phyloP scores from a whole-genome alignment of 129 eudicot species.

The Logfia minima region DNA sequence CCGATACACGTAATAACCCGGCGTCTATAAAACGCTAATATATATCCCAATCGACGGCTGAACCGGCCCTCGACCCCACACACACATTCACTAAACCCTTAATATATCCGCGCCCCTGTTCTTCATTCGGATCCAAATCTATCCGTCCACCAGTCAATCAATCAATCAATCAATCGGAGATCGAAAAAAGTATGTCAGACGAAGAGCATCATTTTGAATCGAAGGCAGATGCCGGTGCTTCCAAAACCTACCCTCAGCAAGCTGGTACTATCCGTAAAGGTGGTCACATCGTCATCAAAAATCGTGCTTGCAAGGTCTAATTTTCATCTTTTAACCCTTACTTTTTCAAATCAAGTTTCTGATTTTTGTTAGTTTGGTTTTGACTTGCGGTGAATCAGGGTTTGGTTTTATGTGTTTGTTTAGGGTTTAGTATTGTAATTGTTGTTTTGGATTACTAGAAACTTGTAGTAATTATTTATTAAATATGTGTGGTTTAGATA shows the following conservation, averaged over 20 bases:
- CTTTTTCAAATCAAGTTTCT: background rate
- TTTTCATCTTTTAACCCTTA: background rate
- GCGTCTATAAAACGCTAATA: background rate
- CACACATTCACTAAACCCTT: background rate
- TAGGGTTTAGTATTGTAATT: background rate
- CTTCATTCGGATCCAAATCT: background rate
- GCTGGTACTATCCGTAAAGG: constrained; percentile 42
- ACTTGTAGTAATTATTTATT: too few species aligned
- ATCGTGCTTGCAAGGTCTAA: constrained; percentile 9
- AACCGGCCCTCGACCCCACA: background rate
- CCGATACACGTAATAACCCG: background rate
- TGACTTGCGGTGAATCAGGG: background rate
- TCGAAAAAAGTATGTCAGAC: constrained; percentile 52
- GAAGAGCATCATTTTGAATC: constrained; percentile 73
- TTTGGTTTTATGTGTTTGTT: background rate
- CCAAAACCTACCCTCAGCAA: constrained; percentile 63
- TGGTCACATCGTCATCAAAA: constrained; percentile 14
- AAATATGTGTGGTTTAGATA: too few species aligned
- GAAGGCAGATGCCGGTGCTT: constrained; percentile 66
- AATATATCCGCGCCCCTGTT: background rate
- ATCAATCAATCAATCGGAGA: background rate
- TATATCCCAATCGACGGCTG: background rate
- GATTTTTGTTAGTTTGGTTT: background rate
- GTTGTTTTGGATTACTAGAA: too few species aligned
- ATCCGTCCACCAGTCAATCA: background rate